Evolutionary conservation across 305 asterid species (phyloP).

Genomic region (Fraxinus dipetala): DNA sequence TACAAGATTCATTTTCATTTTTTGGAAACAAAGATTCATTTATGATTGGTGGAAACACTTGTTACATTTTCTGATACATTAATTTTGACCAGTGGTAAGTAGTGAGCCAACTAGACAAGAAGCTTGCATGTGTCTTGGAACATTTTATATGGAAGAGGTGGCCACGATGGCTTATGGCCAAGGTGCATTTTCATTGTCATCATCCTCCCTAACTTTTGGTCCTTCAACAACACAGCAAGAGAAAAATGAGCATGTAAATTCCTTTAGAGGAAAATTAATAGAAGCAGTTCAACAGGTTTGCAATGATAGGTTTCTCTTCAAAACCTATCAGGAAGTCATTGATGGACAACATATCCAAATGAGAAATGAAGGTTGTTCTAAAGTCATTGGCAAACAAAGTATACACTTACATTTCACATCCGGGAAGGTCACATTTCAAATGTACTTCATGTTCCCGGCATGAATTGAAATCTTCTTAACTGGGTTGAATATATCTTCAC

Average conservation of each 20-base stretch:
- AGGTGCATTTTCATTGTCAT: no score
- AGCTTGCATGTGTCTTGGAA: no score
- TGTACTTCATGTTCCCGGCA: background rate
- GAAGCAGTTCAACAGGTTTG: background rate
- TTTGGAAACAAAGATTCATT: no score
- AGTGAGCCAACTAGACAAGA: no score
- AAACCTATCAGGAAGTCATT: background rate
- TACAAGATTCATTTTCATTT: no score
- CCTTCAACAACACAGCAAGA: background rate
- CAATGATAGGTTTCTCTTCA: background rate
- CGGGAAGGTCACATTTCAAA: background rate
- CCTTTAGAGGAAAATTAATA: background rate
- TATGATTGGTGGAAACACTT: no score
- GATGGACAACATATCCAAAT: background rate
- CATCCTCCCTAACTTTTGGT: background rate
- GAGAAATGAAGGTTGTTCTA: background rate
- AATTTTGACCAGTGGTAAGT: no score
- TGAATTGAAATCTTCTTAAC: background rate
- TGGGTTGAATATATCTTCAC: no score
- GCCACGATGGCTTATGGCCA: no score
- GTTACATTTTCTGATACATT: no score
- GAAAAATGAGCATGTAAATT: background rate
- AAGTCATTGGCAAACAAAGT: background rate
- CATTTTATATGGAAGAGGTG: no score
- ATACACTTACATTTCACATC: background rate